phyloP scores from a whole-genome alignment of 495 filamentous ascomycete genomes.

The Podospora tetraspora region DNA sequence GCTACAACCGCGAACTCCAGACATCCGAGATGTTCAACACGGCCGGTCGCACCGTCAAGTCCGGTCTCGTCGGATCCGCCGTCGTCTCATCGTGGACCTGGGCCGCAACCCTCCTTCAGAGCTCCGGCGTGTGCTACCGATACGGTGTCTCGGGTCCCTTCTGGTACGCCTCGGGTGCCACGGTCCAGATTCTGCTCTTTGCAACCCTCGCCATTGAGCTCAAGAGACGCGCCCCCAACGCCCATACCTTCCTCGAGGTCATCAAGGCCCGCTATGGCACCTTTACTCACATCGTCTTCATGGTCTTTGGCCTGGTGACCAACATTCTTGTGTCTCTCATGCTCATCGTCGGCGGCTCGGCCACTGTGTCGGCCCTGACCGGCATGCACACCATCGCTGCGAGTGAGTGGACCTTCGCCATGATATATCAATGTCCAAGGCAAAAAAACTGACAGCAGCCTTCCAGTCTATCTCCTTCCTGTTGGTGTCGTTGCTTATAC shows the following conservation, averaged over 20 bases:
- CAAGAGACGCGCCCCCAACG: conserved; percentile 80
- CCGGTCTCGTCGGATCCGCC: conserved; percentile 88
- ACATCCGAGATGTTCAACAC: conserved; percentile 98
- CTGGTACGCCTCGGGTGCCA: conserved; percentile 70
- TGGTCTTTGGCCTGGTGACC: conserved; percentile 75
- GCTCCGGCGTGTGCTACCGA: conserved; percentile 80
- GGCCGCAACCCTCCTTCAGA: conserved; percentile 78
- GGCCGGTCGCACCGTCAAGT: conserved; percentile 89
- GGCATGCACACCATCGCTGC: conserved; percentile 83
- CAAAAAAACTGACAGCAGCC: neutral
- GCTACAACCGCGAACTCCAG: conserved; percentile 90
- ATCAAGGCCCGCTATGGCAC: conserved; percentile 54
- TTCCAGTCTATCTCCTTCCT: conserved; percentile 69
- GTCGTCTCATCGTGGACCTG: conserved; percentile 96
- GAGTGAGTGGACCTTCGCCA: conserved; percentile 30
- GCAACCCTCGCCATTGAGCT: conserved; percentile 91
- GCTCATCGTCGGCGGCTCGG: conserved; percentile 85
- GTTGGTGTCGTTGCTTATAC: conserved; percentile 77
- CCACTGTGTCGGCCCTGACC: conserved; percentile 77
- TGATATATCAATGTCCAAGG: neutral
- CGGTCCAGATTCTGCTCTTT: conserved; percentile 79
- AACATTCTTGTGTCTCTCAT: conserved; percentile 86
- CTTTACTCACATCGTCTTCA: conserved; percentile 66
- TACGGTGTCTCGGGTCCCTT: conserved; percentile 94
- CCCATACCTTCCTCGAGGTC: conserved; percentile 82